Evolutionary conservation across 352 stramenopile genomes (phyloP).

Genomic region (Globisporangium canariense): DNA sequence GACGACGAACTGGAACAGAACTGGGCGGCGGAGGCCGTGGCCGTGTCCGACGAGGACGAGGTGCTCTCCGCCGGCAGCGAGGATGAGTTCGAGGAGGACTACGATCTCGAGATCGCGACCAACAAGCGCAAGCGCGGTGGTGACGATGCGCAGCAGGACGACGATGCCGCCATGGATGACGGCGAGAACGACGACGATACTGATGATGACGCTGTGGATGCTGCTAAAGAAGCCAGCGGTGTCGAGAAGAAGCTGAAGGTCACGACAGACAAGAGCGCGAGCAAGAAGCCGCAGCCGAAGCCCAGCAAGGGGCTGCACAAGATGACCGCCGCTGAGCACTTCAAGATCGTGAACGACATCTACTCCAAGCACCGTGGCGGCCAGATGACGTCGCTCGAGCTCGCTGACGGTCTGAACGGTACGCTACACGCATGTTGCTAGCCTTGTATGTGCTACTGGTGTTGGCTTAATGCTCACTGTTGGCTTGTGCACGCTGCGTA

Average conservation of each 20-base stretch:
- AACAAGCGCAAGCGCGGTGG: constrained; percentile 44
- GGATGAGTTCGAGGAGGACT: constrained; percentile 81
- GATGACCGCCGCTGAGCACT: constrained; percentile 72
- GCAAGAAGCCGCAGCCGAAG: constrained; percentile 19
- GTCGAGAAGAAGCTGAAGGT: constrained; percentile 61
- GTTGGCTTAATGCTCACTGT: background rate
- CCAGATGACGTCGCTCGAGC: constrained; percentile 79
- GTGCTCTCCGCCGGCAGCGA: constrained; percentile 67
- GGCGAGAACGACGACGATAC: constrained; percentile 3
- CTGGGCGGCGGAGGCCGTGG: constrained; percentile 42
- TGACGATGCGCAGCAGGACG: constrained; percentile 17
- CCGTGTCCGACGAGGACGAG: constrained; percentile 38
- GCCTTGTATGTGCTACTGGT: background rate
- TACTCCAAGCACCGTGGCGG: constrained; percentile 75
- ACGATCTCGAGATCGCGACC: constrained; percentile 45
- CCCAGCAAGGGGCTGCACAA: constrained; percentile 74
- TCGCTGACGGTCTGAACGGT: constrained; percentile 79
- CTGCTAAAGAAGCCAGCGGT: background rate
- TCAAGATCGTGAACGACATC: constrained; percentile 78
- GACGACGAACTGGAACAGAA: constrained; percentile 70
- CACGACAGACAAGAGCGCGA: background rate
- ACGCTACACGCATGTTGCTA: background rate
- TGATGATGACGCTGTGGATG: constrained; percentile 12
- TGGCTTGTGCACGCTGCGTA: background rate
- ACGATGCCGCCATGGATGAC: constrained; percentile 20